A percentile compares a stretch with the other conserved stretches of the same genome.
Conservation (phyloP, 106 monocot genomes). For the Vanilla planifolia region DNA sequence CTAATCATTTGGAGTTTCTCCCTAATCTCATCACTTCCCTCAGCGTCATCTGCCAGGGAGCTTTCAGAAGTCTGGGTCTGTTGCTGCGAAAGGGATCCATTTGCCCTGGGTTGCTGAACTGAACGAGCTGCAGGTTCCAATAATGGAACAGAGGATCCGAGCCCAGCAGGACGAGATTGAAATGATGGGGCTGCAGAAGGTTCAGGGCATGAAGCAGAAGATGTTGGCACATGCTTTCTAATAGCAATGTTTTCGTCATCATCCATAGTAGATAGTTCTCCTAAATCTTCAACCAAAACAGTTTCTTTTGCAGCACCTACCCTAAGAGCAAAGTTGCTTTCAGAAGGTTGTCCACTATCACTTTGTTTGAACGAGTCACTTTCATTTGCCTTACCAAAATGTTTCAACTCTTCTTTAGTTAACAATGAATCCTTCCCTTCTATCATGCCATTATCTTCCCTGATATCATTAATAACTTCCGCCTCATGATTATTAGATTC, state of each 20-base stretch:
- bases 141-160: slow-evolving; percentile 71
- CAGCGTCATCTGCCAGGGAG: slow-evolving; percentile 32
- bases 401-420: slow-evolving; percentile 6
- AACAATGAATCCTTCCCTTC: neutral
- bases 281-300: slow-evolving; percentile 28
- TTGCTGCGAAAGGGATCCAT: slow-evolving; percentile 27
- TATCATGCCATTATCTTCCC: slow-evolving; percentile 5
- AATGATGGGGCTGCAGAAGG: slow-evolving; percentile 17
- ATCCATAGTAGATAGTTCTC: slow-evolving; percentile 14
- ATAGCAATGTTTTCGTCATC: slow-evolving; percentile 17
- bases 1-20: slow-evolving; percentile 94
- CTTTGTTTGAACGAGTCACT: neutral
- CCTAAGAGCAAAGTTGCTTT: neutral
- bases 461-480: neutral
- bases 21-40: slow-evolving; percentile 75
- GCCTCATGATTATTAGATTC: neutral
- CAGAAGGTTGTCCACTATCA: slow-evolving; percentile 2
- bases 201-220: slow-evolving; percentile 6
- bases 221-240: slow-evolving; percentile 5
- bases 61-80: slow-evolving; percentile 33
- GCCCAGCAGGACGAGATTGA: slow-evolving; percentile 68
- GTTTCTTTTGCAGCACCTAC: slow-evolving; percentile 8
- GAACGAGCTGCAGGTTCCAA: slow-evolving; percentile 41
- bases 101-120: slow-evolving; percentile 33
- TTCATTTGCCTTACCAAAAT: neutral